phyloP scores from a whole-genome alignment of 768 basidiomycete species.

The Leccinum disarticulatum region DNA sequence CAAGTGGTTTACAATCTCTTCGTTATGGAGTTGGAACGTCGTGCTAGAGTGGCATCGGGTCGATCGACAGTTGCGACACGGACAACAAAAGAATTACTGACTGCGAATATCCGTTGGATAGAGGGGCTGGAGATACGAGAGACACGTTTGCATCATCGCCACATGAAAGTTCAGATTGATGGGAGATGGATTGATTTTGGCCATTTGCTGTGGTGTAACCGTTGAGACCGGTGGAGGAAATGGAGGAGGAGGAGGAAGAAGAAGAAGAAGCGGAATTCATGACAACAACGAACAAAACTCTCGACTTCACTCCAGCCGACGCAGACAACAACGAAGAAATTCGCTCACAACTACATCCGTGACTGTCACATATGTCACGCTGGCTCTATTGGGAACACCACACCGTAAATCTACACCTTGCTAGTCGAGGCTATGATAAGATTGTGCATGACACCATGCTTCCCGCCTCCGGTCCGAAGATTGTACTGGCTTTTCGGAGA shows the following conservation, averaged over 20 bases:
- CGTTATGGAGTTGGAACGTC: conserved; percentile 65
- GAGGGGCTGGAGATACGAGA: conserved; percentile 37
- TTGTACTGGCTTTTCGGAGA: conserved; percentile 45
- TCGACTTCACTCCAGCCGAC: background rate
- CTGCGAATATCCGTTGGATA: conserved; percentile 59
- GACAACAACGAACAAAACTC: background rate
- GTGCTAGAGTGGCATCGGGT: conserved; percentile 27
- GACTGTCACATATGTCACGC: conserved; percentile 25
- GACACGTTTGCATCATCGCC: conserved; percentile 29
- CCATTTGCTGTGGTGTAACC: conserved; percentile 57
- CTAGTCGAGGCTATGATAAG: conserved; percentile 48
- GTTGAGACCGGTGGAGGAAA: conserved; percentile 41
- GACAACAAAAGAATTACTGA: conserved; percentile 39
- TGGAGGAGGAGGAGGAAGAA: conserved; percentile 21
- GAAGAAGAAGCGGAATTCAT: conserved; percentile 28
- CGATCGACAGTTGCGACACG: conserved; percentile 2
- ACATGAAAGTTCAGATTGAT: conserved; percentile 39
- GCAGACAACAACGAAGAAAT: conserved; percentile 17
- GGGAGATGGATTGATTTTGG: conserved; percentile 37
- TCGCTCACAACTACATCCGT: conserved; percentile 16
- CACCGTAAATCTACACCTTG: conserved; percentile 29
- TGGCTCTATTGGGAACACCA: conserved; percentile 18
- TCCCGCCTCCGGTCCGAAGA: conserved; percentile 46
- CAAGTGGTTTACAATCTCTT: conserved; percentile 75
- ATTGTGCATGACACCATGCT: conserved; percentile 45